Evolutionary conservation across 495 filamentous ascomycete species (phyloP).

Genomic region (Aspergillus bertholletiae): DNA sequence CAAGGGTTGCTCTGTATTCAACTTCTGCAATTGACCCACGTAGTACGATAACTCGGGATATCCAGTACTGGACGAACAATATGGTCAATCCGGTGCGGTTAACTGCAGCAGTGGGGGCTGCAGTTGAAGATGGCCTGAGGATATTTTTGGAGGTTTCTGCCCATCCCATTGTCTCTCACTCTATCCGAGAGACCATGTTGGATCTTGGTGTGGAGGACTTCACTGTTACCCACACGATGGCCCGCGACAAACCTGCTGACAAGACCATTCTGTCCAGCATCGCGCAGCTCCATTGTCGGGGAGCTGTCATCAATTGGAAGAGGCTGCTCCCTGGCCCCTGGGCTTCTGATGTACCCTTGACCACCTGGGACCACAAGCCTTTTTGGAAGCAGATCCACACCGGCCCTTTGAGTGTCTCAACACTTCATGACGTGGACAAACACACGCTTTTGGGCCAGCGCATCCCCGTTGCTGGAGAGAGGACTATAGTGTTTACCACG

Average conservation of each 20-base stretch:
- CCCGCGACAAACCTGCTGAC: slow-evolving; percentile 15
- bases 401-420: slow-evolving; percentile 1
- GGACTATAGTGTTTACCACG: slow-evolving; percentile 22
- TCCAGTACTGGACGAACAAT: slow-evolving; percentile 17
- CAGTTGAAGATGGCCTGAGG: slow-evolving; percentile 27
- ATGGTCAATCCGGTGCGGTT: slow-evolving; percentile 16
- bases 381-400: slow-evolving; percentile 48
- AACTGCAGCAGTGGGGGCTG: slow-evolving; percentile 28
- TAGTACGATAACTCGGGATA: slow-evolving; percentile 13
- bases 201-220: slow-evolving; percentile 23
- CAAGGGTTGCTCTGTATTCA: slow-evolving; percentile 33
- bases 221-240: slow-evolving; percentile 30
- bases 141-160: slow-evolving; percentile 34
- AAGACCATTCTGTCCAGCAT: slow-evolving; percentile 11
- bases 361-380: slow-evolving; percentile 45
- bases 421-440: slow-evolving; percentile 24
- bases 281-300: slow-evolving; percentile 41
- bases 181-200: slow-evolving; percentile 30
- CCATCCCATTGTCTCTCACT: slow-evolving; percentile 34
- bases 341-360: slow-evolving; percentile 43
- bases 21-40: slow-evolving; percentile 26
- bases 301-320: slow-evolving; percentile 40
- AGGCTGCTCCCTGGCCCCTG: slow-evolving; percentile 36
- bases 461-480: slow-evolving; percentile 21
- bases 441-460: slow-evolving; percentile 32